Evolutionary conservation across 225 moss, liverwort and hornwort species (phyloP), one percentile per base, ranked within the genome.

Genomic region (Sphagnum contortum): DNA sequence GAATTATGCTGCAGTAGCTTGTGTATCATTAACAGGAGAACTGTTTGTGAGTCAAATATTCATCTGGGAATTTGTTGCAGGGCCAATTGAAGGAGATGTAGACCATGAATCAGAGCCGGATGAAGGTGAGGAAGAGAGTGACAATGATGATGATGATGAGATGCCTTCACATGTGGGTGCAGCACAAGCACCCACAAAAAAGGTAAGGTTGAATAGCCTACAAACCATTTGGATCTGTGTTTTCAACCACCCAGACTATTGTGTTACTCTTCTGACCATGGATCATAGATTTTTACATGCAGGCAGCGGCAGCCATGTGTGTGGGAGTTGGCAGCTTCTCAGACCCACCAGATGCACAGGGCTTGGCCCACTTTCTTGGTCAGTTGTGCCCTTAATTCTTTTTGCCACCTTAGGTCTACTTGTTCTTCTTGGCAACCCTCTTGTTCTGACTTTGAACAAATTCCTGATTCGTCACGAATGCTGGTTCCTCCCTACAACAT

Each of bases 251-350:
- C 0, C 53, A 8, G 48, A 12, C 29, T 14, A 53, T 55, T 12
- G 51, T 9, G 29, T 44, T 6, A 57, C 50, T 58, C 44, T 50
- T 61, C 49, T 56, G 10, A 11, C 59, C 48, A 13, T 4, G 8
- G 8, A 5, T 54, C 9, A 46, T 55, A 14, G 12, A 11, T 47
- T 8, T 7, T 47, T 49, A 48, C 4, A 5, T 75, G 49, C 75
- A 91, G 91, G 98, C 98, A 62, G 98, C 93, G 73, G 98, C 91
- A 66, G 98, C 98, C 45, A 93, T 98, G 98, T 90, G 87, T 81
- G 98, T 98, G 67, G 98, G 91, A 48, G 85, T 98, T 8, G 98
- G 98, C 51, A 98, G 93, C 75, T 98, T 98, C 71, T 91, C 91
- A 50, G 98, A 98, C 69, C 98, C 98, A 60, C n/a, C n/a, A 14